Percentiles rank a stretch among this genome's conserved stretches.
phyloP scores from a whole-genome alignment of 2,329 filamentous ascomycete genomes.

The Chaetothyriales sp. region DNA sequence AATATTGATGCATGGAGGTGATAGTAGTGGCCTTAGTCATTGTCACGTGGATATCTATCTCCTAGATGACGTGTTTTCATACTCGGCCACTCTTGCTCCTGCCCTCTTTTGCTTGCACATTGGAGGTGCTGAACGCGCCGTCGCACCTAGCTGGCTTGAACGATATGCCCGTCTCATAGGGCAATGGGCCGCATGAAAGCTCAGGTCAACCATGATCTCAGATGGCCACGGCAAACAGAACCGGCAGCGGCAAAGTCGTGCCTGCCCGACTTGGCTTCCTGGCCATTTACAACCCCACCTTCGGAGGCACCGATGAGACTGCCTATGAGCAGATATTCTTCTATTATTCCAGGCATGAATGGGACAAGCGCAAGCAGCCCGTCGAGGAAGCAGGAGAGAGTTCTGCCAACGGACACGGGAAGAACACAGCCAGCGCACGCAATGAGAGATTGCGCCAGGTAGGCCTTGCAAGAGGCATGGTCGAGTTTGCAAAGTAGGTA shows the following conservation, averaged over 20 bases:
- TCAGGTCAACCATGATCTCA: not conserved
- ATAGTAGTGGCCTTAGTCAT: no score
- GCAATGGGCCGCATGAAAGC: not conserved
- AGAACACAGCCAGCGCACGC: slow-evolving; percentile 28
- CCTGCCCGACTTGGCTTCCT: slow-evolving; percentile 83
- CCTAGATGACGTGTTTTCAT: no score
- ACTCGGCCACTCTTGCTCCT: no score
- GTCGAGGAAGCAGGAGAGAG: slow-evolving; percentile 13
- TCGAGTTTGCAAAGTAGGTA: slow-evolving; percentile 63
- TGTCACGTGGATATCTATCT: no score
- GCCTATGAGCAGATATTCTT: slow-evolving; percentile 79
- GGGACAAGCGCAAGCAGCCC: slow-evolving; percentile 1
- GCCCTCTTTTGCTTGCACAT: no score
- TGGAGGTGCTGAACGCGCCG: no score
- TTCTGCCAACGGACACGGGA: slow-evolving; percentile 6
- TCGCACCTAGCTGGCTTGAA: no score
- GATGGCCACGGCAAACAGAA: not conserved
- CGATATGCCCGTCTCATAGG: not conserved
- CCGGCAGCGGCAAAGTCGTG: slow-evolving; percentile 28
- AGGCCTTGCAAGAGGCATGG: slow-evolving; percentile 91
- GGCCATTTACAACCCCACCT: slow-evolving; percentile 84
- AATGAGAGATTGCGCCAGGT: slow-evolving; percentile 87
- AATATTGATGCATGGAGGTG: no score
- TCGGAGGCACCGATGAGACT: slow-evolving; percentile 59
- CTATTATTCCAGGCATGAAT: slow-evolving; percentile 51